Evolutionary conservation across 2,329 filamentous ascomycete genomes (phyloP), one percentile per base, ranked within the genome.

Genomic region (Xylaria sp.): DNA sequence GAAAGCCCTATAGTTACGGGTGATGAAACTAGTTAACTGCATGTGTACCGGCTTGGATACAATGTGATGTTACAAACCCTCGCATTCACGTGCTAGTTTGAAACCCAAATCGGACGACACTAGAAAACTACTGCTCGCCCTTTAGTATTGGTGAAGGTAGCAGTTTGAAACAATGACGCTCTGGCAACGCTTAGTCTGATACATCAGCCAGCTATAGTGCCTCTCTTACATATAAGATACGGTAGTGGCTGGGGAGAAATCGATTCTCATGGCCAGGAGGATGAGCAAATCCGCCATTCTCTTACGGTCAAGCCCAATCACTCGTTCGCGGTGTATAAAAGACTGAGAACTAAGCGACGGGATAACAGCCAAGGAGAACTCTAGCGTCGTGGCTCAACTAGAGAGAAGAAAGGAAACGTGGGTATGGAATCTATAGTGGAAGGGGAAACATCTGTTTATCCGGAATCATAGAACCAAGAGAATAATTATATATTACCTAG

Each of bases 1-100:
- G 58, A 57, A 63, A 56, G 31, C 50, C 20, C 13, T 58, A 55
- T 59, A 65, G 49, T 39, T 63, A 51, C 27, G 50, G 50, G 33
- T 63, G 42, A 62, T 55, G 31, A 45, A 25, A 38, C 44, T 47
- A 7, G n/a, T 31, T 50, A 17, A 38, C 29, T 33, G 17, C 10
- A 49, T 31, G 44, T 29, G 10, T 27, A 59, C 33, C 39, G n/a
- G 44, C 33, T 61, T 57, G 22, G 51, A 55, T 59, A 49, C 57
- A 42, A 49, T 42, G 53, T 54, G 20, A 64, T 55, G 61, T 49
- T 47, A 44, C 17, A 6, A 36, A 64, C n/a, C n/a, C 15, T 45
- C 33, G 7, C 56, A 27, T 33, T 44, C 5, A n/a, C 20, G 20
- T 22, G 20, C 13, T 50, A 27, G 27, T 29, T 17, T 50, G n/a